These are phyloP conservation scores for Citrus glauca DNA, from an alignment of 345 rosid species.

Conservation along the genomic window DNA sequence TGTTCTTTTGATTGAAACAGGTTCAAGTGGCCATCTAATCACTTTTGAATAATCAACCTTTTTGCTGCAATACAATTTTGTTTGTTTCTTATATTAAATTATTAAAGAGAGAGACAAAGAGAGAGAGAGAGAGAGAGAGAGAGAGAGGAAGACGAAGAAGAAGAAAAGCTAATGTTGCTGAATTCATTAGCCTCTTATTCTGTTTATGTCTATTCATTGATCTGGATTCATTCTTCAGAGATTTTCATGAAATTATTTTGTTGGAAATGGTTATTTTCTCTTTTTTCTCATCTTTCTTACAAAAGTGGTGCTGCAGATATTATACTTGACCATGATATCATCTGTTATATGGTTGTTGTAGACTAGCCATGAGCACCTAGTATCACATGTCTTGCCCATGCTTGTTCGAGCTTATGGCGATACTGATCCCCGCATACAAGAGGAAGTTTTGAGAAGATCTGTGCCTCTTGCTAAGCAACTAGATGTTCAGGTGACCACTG, in stretches of 20 bases:
- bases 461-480: slow-evolving; percentile 69
- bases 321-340: slow-evolving; percentile 3
- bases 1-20: too few species aligned
- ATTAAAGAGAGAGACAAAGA: background rate
- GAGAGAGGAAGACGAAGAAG: too few species aligned
- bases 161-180: background rate
- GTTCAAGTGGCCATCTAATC: too few species aligned
- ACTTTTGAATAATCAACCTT: too few species aligned
- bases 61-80: background rate
- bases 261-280: background rate
- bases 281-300: background rate
- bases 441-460: slow-evolving; percentile 82
- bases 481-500: slow-evolving; percentile 68
- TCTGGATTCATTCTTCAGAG: background rate
- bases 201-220: background rate
- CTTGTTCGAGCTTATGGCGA: slow-evolving; percentile 94
- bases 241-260: background rate
- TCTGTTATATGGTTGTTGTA: slow-evolving; percentile 35
- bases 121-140: too few species aligned
- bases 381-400: slow-evolving; percentile 71
- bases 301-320: background rate
- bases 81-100: background rate
- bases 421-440: slow-evolving; percentile 92
- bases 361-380: slow-evolving; percentile 68
- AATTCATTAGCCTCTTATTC: background rate